Percentiles rank a stretch among this genome's conserved stretches.
Conservation (phyloP, 768 basidiomycete species). For the Podaxis sp. region DNA sequence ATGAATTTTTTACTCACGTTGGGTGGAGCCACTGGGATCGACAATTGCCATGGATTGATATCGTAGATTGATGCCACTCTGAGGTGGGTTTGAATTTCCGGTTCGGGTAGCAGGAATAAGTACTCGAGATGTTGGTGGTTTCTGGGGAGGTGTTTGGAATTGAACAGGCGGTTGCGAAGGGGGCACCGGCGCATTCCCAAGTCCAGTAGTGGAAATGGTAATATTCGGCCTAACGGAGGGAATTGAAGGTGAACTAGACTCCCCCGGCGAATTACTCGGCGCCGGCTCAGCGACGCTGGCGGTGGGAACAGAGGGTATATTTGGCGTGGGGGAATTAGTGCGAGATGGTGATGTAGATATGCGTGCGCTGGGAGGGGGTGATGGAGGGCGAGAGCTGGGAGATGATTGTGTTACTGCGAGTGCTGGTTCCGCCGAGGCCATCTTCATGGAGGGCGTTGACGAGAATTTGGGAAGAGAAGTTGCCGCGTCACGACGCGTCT, state of each 20-base stretch:
- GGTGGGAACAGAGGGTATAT: conserved; percentile 10
- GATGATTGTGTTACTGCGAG: not conserved
- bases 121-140: not conserved
- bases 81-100: not conserved
- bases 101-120: not conserved
- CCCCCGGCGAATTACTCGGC: conserved; percentile 12
- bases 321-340: not conserved
- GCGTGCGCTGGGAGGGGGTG: not conserved
- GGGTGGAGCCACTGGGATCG: conserved; percentile 7
- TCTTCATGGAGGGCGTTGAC: not conserved
- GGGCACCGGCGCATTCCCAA: not conserved
- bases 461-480: not conserved
- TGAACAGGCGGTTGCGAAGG: not conserved
- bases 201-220: not conserved
- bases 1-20: not conserved
- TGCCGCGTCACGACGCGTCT: not conserved
- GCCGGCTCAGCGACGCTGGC: not conserved
- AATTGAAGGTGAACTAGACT: not conserved
- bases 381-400: not conserved
- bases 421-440: not conserved
- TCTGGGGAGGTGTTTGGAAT: not conserved
- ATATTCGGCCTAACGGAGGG: not conserved
- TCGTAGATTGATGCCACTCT: conserved; percentile 10
- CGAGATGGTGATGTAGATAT: not conserved
- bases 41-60: conserved; percentile 15